Conservation (phyloP, 345 rosid species). For the Gossypium turneri region DNA sequence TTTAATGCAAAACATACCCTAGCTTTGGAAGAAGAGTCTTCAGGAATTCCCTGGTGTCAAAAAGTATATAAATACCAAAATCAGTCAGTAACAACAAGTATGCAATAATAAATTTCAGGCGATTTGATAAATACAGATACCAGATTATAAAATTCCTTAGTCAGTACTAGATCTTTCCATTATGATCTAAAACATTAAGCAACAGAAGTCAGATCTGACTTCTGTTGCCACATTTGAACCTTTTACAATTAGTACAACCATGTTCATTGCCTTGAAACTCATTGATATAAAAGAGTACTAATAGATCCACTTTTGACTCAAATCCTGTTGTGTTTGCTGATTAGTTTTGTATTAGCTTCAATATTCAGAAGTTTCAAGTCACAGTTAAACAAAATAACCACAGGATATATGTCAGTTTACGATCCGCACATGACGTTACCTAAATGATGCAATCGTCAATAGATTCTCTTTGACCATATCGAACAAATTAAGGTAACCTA, state of each 20-base stretch:
- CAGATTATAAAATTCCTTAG: neutral
- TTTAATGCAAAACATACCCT: neutral
- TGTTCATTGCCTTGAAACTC: neutral
- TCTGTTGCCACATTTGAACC: neutral
- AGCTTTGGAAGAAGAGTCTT: neutral
- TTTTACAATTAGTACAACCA: neutral
- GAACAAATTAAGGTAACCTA: conserved; percentile 2
- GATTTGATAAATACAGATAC: neutral
- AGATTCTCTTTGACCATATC: conserved; percentile 7
- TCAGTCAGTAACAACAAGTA: neutral
- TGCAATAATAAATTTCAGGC: neutral
- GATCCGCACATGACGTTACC: neutral
- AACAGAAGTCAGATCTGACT: neutral
- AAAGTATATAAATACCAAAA: neutral
- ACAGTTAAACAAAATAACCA: neutral
- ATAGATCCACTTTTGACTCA: neutral
- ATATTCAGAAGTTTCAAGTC: neutral
- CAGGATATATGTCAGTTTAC: neutral
- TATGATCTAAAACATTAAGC: neutral
- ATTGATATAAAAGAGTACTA: neutral
- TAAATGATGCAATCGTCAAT: conserved; percentile 2
- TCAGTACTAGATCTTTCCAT: neutral
- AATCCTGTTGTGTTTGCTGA: neutral
- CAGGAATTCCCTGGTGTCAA: neutral
- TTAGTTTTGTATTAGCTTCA: neutral